Percentiles rank a stretch among this genome's conserved stretches.
phyloP scores from a whole-genome alignment of 1,139 yeast species.

The Yamadazyma friedrichii region DNA sequence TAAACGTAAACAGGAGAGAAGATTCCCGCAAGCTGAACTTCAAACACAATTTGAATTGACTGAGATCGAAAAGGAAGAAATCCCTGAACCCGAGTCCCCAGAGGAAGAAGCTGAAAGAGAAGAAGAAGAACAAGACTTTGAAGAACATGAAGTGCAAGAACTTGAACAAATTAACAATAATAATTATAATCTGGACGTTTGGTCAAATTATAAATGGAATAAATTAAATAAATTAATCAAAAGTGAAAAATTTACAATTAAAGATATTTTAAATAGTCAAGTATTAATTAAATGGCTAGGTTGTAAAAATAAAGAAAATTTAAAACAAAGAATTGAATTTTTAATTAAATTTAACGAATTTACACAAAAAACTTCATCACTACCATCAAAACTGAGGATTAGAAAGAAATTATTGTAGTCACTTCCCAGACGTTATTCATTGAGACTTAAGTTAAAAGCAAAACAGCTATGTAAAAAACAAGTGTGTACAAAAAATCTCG shows the following conservation, averaged over 20 bases:
- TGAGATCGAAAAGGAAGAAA: conserved; percentile 4
- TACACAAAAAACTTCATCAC: background rate
- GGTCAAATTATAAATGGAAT: conserved; percentile 26
- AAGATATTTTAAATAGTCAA: conserved; percentile 25
- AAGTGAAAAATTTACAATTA: conserved; percentile 17
- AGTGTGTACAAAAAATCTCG: background rate
- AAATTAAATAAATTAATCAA: conserved; percentile 22
- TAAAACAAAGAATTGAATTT: conserved; percentile 24
- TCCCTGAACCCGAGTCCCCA: conserved; percentile 8
- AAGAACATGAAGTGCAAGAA: background rate
- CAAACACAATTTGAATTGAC: conserved; percentile 6
- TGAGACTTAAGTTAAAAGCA: background rate
- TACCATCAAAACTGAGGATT: background rate
- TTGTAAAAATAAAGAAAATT: conserved; percentile 20
- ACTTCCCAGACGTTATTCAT: background rate
- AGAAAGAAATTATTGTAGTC: conserved; percentile 2
- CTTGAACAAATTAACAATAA: background rate
- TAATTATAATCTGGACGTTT: conserved; percentile 9
- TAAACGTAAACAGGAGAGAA: conserved; percentile 10
- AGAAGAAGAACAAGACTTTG: background rate
- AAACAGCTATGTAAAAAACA: too few species aligned
- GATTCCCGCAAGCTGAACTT: conserved; percentile 3
- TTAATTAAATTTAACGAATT: conserved; percentile 16
- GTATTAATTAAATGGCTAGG: conserved; percentile 20
- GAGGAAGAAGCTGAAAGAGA: conserved; percentile 5